These are phyloP conservation scores for Ceratobasidium sp. DNA, from an alignment of 1,284 basidiomycete species.

Conservation along the genomic window DNA sequence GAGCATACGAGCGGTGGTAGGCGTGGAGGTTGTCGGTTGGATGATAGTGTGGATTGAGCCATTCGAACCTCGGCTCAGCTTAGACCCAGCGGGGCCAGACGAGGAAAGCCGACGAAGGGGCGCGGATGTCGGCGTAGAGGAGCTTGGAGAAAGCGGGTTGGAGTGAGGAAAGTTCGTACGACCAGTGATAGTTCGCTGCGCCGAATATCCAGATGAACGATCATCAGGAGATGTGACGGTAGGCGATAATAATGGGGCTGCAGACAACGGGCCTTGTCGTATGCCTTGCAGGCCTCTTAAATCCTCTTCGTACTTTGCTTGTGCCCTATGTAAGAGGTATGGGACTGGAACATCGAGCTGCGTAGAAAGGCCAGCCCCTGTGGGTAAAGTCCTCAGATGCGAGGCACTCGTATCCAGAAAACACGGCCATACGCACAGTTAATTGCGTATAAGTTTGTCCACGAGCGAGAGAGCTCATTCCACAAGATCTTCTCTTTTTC, in stretches of 20 bases:
- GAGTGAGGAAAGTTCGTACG: conserved; percentile 6
- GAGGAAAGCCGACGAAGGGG: conserved; percentile 31
- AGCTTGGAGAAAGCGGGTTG: conserved; percentile 29
- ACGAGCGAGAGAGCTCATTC: conserved; percentile 83
- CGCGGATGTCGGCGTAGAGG: conserved; percentile 38
- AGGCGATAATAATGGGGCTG: background rate
- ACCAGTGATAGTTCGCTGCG: background rate
- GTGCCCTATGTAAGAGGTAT: conserved; percentile 82
- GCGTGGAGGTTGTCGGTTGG: conserved; percentile 75
- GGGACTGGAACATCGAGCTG: conserved; percentile 83
- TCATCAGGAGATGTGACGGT: background rate
- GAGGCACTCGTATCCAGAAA: background rate
- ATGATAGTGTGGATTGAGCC: conserved; percentile 64
- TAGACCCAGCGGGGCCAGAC: conserved; percentile 13
- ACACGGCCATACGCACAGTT: conserved; percentile 64
- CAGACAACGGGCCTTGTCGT: conserved; percentile 60
- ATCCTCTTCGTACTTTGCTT: conserved; percentile 83
- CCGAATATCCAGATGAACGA: background rate
- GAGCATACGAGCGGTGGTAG: conserved; percentile 59
- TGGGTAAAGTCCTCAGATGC: conserved; percentile 13
- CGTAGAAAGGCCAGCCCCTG: conserved; percentile 84
- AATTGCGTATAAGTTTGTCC: conserved; percentile 74
- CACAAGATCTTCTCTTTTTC: conserved; percentile 86
- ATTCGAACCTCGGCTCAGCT: conserved; percentile 34
- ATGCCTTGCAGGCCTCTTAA: conserved; percentile 80